phyloP scores from a whole-genome alignment of 331 rosid species.

The Acacia concinna region DNA sequence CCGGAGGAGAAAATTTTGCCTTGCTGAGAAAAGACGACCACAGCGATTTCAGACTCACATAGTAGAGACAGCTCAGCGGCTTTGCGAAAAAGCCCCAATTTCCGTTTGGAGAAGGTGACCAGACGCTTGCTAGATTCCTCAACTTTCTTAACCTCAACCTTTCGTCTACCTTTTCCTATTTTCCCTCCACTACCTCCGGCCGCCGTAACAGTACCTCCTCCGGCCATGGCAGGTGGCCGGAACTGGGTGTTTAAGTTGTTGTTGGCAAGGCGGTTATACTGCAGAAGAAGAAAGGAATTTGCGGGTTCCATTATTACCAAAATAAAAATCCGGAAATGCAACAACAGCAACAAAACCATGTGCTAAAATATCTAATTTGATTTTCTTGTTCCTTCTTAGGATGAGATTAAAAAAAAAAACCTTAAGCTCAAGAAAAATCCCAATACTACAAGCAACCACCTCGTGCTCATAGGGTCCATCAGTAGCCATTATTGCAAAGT shows the following conservation, averaged over 20 bases:
- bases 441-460: slow-evolving; percentile 20
- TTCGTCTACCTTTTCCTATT: background rate
- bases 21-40: slow-evolving; percentile 35
- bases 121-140: background rate
- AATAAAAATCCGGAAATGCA: background rate
- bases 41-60: slow-evolving; percentile 26
- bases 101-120: slow-evolving; percentile 46
- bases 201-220: background rate
- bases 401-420: background rate
- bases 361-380: background rate
- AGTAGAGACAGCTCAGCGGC: slow-evolving; percentile 40
- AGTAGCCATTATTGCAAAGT: slow-evolving; percentile 27
- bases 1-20: slow-evolving; percentile 36
- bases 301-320: slow-evolving; percentile 9
- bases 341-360: background rate
- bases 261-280: slow-evolving; percentile 61
- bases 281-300: slow-evolving; percentile 22
- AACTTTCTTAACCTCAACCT: background rate
- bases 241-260: slow-evolving; percentile 32
- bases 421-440: background rate
- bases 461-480: slow-evolving; percentile 22
- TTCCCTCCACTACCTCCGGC: slow-evolving; percentile 44
- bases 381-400: background rate
- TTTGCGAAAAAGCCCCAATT: slow-evolving; percentile 43
- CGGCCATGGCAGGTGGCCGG: slow-evolving; percentile 26